A percentile compares a stretch with the other conserved stretches of the same genome.
These are phyloP conservation scores for Tetradesmus lagerheimii DNA, from an alignment of 139 green algal genomes.

Conservation along the genomic window DNA sequence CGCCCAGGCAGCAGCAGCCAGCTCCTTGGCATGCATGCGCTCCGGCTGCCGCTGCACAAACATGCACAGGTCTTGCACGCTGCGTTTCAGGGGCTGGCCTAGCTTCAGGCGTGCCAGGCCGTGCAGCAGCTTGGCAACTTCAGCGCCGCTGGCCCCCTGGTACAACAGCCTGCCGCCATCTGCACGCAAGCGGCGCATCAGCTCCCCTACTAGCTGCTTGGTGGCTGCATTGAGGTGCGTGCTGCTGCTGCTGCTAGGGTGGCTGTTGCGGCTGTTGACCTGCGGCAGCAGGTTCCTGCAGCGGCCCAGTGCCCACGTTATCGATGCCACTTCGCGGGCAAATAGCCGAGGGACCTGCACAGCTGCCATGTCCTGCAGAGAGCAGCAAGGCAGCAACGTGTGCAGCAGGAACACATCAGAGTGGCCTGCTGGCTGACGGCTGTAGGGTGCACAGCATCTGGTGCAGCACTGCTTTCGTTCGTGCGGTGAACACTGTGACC, in stretches of 20 bases:
- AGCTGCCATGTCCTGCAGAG: conserved; percentile 20
- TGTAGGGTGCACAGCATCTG: background rate
- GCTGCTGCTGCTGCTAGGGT: background rate
- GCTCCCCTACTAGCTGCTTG: background rate
- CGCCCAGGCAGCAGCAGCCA: conserved; percentile 37
- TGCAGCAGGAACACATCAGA: background rate
- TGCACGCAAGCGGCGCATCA: background rate
- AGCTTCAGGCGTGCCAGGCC: conserved; percentile 39
- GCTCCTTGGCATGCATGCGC: conserved; percentile 20
- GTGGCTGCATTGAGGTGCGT: background rate
- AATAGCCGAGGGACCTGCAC: conserved; percentile 25
- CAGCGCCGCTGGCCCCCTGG: background rate
- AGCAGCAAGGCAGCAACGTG: background rate
- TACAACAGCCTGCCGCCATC: conserved; percentile 16
- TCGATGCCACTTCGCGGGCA: conserved; percentile 20
- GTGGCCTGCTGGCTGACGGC: background rate
- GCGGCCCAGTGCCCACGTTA: conserved; percentile 35
- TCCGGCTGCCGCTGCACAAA: background rate
- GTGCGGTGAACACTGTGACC: no score
- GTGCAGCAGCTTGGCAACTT: conserved; percentile 44
- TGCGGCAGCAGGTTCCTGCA: background rate
- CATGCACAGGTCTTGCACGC: background rate
- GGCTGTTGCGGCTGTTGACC: background rate
- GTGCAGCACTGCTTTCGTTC: background rate
- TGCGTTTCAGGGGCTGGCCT: background rate